Percentiles rank a stretch among this genome's conserved stretches.
Evolutionary conservation across 306 rosid genomes (phyloP).

Genomic region (Trifolium pratense): DNA sequence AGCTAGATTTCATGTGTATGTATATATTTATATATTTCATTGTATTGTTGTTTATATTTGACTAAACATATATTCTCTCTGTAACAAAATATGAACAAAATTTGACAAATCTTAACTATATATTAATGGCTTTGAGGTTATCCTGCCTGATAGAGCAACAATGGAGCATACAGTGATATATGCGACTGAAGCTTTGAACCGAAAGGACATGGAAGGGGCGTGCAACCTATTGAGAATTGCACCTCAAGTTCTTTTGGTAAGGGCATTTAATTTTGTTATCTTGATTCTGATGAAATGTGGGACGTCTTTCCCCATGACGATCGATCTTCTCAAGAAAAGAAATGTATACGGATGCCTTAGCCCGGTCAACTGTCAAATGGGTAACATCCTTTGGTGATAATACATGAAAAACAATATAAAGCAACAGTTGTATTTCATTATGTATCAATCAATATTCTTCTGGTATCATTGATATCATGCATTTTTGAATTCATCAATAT

Average conservation of each 20-base stretch:
- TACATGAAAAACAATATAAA: conserved; percentile 34
- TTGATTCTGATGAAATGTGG: conserved; percentile 69
- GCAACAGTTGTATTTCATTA: neutral
- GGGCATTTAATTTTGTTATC: conserved; percentile 68
- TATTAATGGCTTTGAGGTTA: conserved; percentile 78
- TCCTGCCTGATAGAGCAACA: conserved; percentile 72
- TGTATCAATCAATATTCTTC: conserved; percentile 33
- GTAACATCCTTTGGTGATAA: conserved; percentile 43
- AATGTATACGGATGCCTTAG: conserved; percentile 54
- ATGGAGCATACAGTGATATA: conserved; percentile 77
- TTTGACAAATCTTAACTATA: too few species aligned
- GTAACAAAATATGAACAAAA: too few species aligned
- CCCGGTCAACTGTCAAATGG: conserved; percentile 53
- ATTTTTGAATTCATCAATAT: conserved; percentile 20
- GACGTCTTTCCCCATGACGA: conserved; percentile 66
- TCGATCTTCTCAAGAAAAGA: conserved; percentile 55
- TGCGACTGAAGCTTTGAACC: conserved; percentile 68
- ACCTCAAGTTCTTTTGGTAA: conserved; percentile 75
- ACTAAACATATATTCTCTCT: too few species aligned
- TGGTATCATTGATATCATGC: conserved; percentile 33
- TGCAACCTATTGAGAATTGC: conserved; percentile 73
- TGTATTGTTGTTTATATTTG: too few species aligned
- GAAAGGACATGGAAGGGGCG: conserved; percentile 84
- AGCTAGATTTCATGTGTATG: too few species aligned
- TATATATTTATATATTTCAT: too few species aligned